Conservation (phyloP, 345 rosid genomes). For the Hibiscus trionum region DNA sequence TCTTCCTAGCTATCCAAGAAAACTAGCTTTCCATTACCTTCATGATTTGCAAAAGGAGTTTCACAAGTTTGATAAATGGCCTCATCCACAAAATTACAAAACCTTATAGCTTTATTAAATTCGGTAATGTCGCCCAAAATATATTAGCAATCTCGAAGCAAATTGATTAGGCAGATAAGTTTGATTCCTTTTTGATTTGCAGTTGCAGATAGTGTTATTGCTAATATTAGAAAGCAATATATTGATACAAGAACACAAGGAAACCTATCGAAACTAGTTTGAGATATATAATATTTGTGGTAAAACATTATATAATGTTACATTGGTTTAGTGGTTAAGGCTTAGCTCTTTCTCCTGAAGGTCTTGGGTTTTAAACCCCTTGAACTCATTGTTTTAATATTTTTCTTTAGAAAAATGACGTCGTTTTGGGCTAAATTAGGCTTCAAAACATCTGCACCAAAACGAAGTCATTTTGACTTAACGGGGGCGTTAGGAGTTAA, state of each 20-base stretch:
- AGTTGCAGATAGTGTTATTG: constrained; percentile 36
- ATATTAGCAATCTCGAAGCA: neutral
- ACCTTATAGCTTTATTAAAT: constrained; percentile 47
- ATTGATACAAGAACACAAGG: constrained; percentile 53
- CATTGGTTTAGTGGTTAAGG: too few relatives aligned
- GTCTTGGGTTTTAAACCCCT: too few relatives aligned
- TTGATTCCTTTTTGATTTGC: constrained; percentile 3
- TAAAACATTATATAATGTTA: too few relatives aligned
- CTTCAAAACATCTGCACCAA: too few relatives aligned
- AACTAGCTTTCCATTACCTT: constrained; percentile 52
- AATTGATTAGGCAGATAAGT: too few relatives aligned
- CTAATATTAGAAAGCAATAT: constrained; percentile 43
- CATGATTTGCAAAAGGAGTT: constrained; percentile 46
- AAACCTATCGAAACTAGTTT: constrained; percentile 35
- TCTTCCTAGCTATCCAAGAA: constrained; percentile 51
- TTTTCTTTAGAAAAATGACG: too few relatives aligned
- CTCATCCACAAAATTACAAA: constrained; percentile 28
- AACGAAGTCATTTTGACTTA: too few relatives aligned
- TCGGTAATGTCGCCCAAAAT: constrained; percentile 18
- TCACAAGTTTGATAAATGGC: constrained; percentile 27
- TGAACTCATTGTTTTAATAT: too few relatives aligned
- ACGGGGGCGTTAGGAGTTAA: too few relatives aligned
- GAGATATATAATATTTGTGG: too few relatives aligned
- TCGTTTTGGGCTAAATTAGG: too few relatives aligned
- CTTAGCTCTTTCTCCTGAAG: too few relatives aligned